Evolutionary conservation across 1,284 basidiomycete genomes (phyloP), one percentile per base, ranked within the genome.

Genomic region (Paramarasmius palmivorus): DNA sequence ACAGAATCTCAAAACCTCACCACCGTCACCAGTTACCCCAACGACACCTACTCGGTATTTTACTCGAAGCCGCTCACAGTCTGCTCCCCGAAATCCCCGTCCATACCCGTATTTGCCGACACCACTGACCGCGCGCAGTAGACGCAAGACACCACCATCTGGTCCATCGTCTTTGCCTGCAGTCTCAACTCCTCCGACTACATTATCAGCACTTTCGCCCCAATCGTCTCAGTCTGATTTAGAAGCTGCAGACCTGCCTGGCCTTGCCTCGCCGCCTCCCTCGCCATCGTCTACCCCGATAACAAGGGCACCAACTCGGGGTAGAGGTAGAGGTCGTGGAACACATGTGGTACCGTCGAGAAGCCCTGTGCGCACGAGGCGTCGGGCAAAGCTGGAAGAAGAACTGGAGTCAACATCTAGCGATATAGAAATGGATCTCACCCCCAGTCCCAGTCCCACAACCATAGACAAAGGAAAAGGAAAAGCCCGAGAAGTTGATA

Each of bases 341-440:
- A 23, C 44, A 29, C 23, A 32, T 2, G 25, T 17, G 25, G 12
- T 12, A 29, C 44, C 44, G 25, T 26, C 44, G 3, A 46, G 44
- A 32, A 46, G 44, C 26, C 44, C 44, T n/a, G 44, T 46, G n/a
- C 23, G 44, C n/a, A 46, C 44, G 4, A 46, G 44, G 29, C 25
- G 44, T 15, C 7, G 44, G 15, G 25, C 44, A 29, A 46, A 29
- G n/a, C 4, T 46, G 44, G 23, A 29, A 29, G 25, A 26, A 5
- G 42, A 32, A 25, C 29, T 15, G 19, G 20, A 44, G 41, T 25
- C 23, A 19, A n/a, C 19, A 9, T 22, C 22, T 17, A 22, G 39
- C 17, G 17, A 40, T 22, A 5, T 22, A 10, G 39, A 40, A 17
- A 40, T 40, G 39, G 39, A 19, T 17, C 10, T 17, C 2, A 40